A percentile compares a stretch with the other conserved stretches of the same genome.
Conservation (phyloP, 805 yeast genomes). For the Hanseniaspora valbyensis region DNA sequence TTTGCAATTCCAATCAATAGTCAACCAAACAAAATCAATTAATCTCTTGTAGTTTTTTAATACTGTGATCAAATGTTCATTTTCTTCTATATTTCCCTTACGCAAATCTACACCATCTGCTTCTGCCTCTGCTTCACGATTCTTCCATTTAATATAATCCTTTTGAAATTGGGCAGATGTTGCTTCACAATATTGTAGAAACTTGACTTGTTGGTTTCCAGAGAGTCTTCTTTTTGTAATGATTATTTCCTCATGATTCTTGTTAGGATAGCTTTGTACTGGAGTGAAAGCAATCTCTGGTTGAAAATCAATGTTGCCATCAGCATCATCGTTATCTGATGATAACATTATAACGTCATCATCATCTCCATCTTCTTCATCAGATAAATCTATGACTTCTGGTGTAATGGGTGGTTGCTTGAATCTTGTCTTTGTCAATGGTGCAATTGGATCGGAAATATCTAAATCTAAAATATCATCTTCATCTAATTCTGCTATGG, state of each 20-base stretch:
- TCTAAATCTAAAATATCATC: constrained; percentile 14
- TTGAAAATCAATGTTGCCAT: not conserved
- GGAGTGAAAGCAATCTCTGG: constrained; percentile 14
- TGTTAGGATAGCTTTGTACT: constrained; percentile 4
- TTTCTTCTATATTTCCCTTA: constrained; percentile 21
- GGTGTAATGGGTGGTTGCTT: constrained; percentile 10
- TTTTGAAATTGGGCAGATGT: constrained; percentile 45
- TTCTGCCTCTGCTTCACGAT: constrained; percentile 27
- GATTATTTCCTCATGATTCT: not conserved
- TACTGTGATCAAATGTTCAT: constrained; percentile 27
- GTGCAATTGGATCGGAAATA: constrained; percentile 1
- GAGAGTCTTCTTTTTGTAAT: constrained; percentile 28
- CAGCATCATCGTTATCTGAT: not conserved
- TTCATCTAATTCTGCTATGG: constrained; percentile 15
- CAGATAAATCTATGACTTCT: not conserved
- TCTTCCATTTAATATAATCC: constrained; percentile 33
- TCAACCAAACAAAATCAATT: constrained; percentile 51
- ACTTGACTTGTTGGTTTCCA: constrained; percentile 44
- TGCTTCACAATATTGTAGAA: constrained; percentile 45
- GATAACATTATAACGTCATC: not conserved
- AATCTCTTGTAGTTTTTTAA: constrained; percentile 38
- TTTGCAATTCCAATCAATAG: constrained; percentile 33
- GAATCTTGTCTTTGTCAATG: not conserved
- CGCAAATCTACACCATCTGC: constrained; percentile 19
- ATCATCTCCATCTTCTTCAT: not conserved